Base-by-base conservation (phyloP, 257 asterid species). In the Ilex asprella region DNA sequence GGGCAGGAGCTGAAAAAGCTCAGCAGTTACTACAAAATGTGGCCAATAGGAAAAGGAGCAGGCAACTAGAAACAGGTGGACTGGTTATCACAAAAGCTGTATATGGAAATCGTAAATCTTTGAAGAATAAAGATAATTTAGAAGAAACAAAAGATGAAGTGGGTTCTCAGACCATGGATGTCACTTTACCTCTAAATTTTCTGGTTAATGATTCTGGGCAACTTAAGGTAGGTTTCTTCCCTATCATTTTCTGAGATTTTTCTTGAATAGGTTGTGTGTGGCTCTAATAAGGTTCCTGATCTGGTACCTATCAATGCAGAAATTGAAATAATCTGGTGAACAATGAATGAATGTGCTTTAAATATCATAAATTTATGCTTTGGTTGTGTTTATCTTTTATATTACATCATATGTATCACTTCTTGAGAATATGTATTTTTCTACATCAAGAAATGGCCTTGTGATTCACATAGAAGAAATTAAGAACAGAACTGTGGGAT, bases 1-100 rank as follows among this genome's bases (percentile, higher is more conserved):
- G 75, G 70, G 74, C 69, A n/a, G 95, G 94, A 61, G 99, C 99
- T 62, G 75, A 74, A 83, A 87, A 86, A 83, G 97, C 99, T 56
- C 99, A 89, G 64, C 86, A 84, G 66, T 77, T 93, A 73, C 82
- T 93, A 73, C 84, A 78, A 72, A 87, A 72, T 80, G 99, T 87
- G 58, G 74, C 99, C 66, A 80, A 81, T 66, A 84, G 97, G 83
- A 93, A 90, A 76, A 82, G 62, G 75, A 84, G 65, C 63, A 82
- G 70, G 69, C 99, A 93, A 64, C 70, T 51, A 55, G 95, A 87
- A 81, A 68, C 62, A 41, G 89, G 81, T 46, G 96, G 99, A 58
- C 71, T 93, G 60, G 92, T 87, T 63, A 65, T 93, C 54, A 76
- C 74, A 55, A 75, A 73, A 64, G 97, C 97, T 21, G 69, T 82